These are phyloP conservation scores for Eryngium alpinum DNA, from an alignment of 140 eudicot genomes.

Conservation along the genomic window DNA sequence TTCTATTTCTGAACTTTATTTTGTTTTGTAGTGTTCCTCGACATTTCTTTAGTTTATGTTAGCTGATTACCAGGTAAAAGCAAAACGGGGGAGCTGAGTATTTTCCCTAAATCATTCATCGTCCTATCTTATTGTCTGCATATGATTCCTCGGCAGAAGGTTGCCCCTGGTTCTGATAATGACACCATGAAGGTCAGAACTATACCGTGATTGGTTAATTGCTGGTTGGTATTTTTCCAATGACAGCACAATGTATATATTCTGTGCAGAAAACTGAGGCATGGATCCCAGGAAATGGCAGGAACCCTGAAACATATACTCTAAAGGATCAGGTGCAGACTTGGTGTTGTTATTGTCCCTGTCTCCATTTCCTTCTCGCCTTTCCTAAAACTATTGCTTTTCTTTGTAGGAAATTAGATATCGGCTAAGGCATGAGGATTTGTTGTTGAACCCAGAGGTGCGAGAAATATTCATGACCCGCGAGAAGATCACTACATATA, in stretches of 20 bases:
- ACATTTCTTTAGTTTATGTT: not conserved
- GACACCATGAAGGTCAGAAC: slow-evolving; percentile 41
- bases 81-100: slow-evolving; percentile 85
- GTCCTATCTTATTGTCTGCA: slow-evolving; percentile 84
- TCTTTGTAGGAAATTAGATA: slow-evolving; percentile 78
- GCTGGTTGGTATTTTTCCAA: not conserved
- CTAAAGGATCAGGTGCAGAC: no score
- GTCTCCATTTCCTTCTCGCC: not conserved
- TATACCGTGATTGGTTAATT: not conserved
- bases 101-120: slow-evolving; percentile 64
- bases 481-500: slow-evolving; percentile 48
- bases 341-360: no score
- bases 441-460: slow-evolving; percentile 73
- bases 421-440: slow-evolving; percentile 81
- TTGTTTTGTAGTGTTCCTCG: not conserved
- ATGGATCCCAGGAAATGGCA: no score
- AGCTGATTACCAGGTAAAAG: slow-evolving; percentile 30
- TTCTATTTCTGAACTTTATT: no score
- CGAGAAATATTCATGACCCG: slow-evolving; percentile 82
- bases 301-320: no score
- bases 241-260: no score
- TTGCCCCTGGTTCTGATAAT: slow-evolving; percentile 48
- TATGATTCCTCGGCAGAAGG: slow-evolving; percentile 85
- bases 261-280: no score
- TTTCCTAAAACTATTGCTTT: not conserved